Evolutionary conservation across 1,139 yeast species (phyloP), one percentile per base, ranked within the genome.

Genomic region (Williopsis jadinii): DNA sequence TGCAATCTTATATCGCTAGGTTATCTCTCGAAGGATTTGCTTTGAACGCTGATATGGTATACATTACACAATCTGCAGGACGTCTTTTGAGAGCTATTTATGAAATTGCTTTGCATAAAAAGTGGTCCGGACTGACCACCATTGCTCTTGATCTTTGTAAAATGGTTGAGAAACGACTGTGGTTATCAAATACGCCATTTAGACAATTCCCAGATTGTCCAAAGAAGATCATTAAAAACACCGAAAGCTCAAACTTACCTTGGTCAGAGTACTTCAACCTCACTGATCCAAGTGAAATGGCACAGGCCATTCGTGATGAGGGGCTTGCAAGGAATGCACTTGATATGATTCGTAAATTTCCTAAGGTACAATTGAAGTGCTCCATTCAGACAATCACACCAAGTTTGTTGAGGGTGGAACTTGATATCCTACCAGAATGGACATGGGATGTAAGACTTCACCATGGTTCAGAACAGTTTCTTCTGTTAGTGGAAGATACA

Each of bases 41-140:
- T 0, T 64, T 94, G 45, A 78, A 84, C 71, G 80, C 97, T 0
- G 99, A 94, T 64, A 88, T 90, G 97, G 73, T 86, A 4, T 92
- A 86, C 55, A 77, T 94, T 34, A 85, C 94, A 0, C 98, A 92
- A 59, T 86, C 95, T 32, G 97, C 97, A 1, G 95, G 95, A 8
- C 74, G 99, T 58, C 63, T 94, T 34, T 67, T 90, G 41, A 67
- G 97, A 41, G 97, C 98, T 0, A 74, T 94, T 49, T 81, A 75
- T 57, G 97, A 92, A 56, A 77, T 92, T 26, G 75, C 87, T 9
- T 54, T 86, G 37, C 68, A 73, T 40, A 84, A 80, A 51, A 74
- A 75, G 9, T 88, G 95, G 95, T 73, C 96, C 0, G 61, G 70
- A 9, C 62, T 85, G 15, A 70, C 95, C 0, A 74, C 73, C 48